A percentile compares a stretch with the other conserved stretches of the same genome.
phyloP scores from a whole-genome alignment of 2,329 filamentous ascomycete genomes.

The Atkinsonella hypoxylon region DNA sequence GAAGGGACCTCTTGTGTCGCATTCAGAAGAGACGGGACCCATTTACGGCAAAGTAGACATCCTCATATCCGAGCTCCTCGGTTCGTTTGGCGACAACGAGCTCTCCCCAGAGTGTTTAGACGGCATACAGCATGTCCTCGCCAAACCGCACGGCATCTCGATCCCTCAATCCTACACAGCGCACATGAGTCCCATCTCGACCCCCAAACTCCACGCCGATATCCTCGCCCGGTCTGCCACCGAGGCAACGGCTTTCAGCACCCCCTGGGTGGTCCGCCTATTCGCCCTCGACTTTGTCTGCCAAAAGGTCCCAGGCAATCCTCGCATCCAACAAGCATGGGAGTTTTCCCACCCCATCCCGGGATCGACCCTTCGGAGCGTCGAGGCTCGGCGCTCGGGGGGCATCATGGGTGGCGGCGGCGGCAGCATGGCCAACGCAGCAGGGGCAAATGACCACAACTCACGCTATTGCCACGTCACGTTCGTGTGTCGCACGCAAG shows the following conservation, averaged over 20 bases:
- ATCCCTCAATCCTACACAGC: slow-evolving; percentile 92
- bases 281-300: slow-evolving; percentile 82
- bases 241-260: slow-evolving; percentile 69
- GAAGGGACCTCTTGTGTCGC: slow-evolving; percentile 60
- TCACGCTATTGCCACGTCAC: slow-evolving; percentile 63
- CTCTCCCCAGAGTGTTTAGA: slow-evolving; percentile 93
- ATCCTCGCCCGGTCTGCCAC: slow-evolving; percentile 49
- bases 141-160: slow-evolving; percentile 69
- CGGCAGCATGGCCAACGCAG: slow-evolving; percentile 61
- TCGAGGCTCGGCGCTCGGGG: slow-evolving; percentile 48
- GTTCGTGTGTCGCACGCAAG: slow-evolving; percentile 67
- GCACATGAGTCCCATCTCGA: slow-evolving; percentile 82
- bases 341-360: slow-evolving; percentile 69
- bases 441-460: slow-evolving; percentile 86
- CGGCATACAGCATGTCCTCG: slow-evolving; percentile 84
- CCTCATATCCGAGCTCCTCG: slow-evolving; percentile 83
- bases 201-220: slow-evolving; percentile 76
- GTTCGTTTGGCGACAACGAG: slow-evolving; percentile 95
- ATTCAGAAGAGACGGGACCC: slow-evolving; percentile 29
- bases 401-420: slow-evolving; percentile 54
- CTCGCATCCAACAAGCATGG: slow-evolving; percentile 66
- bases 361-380: slow-evolving; percentile 39
- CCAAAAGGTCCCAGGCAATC: slow-evolving; percentile 43
- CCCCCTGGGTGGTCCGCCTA: slow-evolving; percentile 88
- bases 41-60: slow-evolving; percentile 70